Base-by-base conservation (phyloP, 225 moss, liverwort and hornwort species). In the Polytrichum formosum region DNA sequence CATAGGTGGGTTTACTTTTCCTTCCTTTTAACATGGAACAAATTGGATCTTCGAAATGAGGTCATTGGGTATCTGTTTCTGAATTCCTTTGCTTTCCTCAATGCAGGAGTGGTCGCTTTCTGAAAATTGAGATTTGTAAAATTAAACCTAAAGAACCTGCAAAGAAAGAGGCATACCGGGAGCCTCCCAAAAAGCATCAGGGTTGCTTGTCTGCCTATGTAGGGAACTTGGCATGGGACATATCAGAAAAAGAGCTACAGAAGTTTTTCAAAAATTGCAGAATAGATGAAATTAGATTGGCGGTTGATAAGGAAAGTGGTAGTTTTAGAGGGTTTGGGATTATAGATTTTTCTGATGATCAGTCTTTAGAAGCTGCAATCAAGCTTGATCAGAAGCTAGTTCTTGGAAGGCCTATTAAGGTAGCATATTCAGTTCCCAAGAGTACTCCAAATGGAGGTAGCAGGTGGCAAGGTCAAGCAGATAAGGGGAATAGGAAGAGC, bases 201-300 rank as follows among this genome's bases (percentile, higher is more conserved):
- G 84, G 88, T 26, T 86, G 81, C 28, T 60, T 56, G 8, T 86
- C 81, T 28, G 83, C 80, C 3, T 83, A 85, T 63, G 73, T 89
- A 22, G 89, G 89, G 6, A 89, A 89, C 70, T 79, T 89, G 54
- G 73, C 83, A 5, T 85, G 86, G 89, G 79, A 83, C 8, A 69
- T 89, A 8, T 78, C 80, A 16, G 86, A 89, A 35, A 71, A 77
- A 7, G 76, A 56, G 53, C 71, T 89, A 7, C 81, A 74, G 60
- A 80, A 75, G 28, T 81, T 86, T 68, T 74, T 89, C 31, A 82
- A 77, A 54, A 70, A 75, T 35, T 29, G 74, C 26, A 85, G 73
- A 61, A 72, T 89, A 18, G 85, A 83, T 56, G 67, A 81, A 1
- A 69, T 89, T 55, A 76, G 83, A 6, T 72, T 89, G n/a, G 69